Conservation (phyloP, 202 grass and related monocot species). For the Panicum hallii region DNA sequence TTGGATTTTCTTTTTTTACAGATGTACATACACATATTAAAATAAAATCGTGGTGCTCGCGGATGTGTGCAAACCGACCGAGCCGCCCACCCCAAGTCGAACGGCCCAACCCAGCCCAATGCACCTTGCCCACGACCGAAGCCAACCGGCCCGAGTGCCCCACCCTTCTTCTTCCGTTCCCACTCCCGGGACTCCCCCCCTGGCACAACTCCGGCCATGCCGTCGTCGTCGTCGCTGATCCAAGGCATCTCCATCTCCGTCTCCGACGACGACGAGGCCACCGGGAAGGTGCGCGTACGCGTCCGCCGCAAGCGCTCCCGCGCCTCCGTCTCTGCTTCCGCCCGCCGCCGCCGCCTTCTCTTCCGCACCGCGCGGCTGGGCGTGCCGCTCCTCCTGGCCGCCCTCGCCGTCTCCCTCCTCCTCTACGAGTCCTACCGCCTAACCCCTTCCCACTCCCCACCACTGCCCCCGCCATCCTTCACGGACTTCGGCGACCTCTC, state of each 20-base stretch:
- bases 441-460: neutral
- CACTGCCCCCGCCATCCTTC: constrained; percentile 1
- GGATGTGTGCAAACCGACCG: neutral
- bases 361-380: constrained; percentile 58
- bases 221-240: constrained; percentile 63
- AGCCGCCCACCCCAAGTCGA: neutral
- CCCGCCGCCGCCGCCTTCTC: constrained; percentile 49
- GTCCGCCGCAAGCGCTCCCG: constrained; percentile 63
- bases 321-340: neutral
- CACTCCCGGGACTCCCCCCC: constrained; percentile 13
- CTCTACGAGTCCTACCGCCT: constrained; percentile 61
- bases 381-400: constrained; percentile 64
- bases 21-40: neutral
- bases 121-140: constrained; percentile 7
- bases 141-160: constrained; percentile 3
- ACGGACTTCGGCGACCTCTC: constrained; percentile 51
- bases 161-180: neutral
- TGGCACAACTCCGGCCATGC: constrained; percentile 25
- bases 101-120: constrained; percentile 32
- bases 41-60: neutral
- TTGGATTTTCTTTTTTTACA: no score
- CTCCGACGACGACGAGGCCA: constrained; percentile 81
- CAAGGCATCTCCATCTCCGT: constrained; percentile 81
- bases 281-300: constrained; percentile 64
- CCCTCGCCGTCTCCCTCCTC: constrained; percentile 59